Evolutionary conservation across 805 yeast genomes (phyloP), one percentile per base, ranked within the genome.

Genomic region (Grigorovia jiainica): DNA sequence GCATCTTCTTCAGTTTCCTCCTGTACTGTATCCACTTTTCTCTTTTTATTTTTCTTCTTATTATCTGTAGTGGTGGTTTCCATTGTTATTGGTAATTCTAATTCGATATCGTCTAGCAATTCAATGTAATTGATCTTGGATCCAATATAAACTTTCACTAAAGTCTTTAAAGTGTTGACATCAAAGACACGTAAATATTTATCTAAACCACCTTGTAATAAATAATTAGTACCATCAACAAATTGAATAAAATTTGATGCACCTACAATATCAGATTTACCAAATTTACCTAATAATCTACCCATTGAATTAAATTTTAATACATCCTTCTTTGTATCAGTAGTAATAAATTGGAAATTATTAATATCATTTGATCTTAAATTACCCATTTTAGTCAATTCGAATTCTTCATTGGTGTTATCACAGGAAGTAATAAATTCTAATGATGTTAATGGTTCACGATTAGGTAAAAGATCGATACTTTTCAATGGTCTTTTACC

Each of bases 201-300:
- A 56, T 92, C 98, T 18, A 89, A 71, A 0, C 96, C 95, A 35
- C 95, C 97, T 16, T 85, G 70, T 2, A 79, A 78, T 7, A 89
- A 54, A 23, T 81, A 55, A 8, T 69, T 68, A 4, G 66, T 63
- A 9, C 65, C 60, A 1, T 54, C 53, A 4, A 40, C 25, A 8
- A 55, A 42, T 27, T 47, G 41, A 16, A 60, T 44, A 41, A 45
- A 57, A 16, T 59, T 46, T 3, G 64, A 48, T 20, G 61, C 61
- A 36, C 82, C 78, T 1, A 87, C 80, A 44, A 94, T 89, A 19
- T 79, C 80, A 9, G 87, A 76, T 18, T 92, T 95, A 31, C 79
- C 76, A 56, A 68, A 85, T 55, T 85, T 83, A 1, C 89, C 92
- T 10, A 79, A 53, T 20, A 82, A 57, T 38, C 66, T 68, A 9